Base-by-base conservation (phyloP, 148 eudicot genomes). In the Chenopodium suecicum region DNA sequence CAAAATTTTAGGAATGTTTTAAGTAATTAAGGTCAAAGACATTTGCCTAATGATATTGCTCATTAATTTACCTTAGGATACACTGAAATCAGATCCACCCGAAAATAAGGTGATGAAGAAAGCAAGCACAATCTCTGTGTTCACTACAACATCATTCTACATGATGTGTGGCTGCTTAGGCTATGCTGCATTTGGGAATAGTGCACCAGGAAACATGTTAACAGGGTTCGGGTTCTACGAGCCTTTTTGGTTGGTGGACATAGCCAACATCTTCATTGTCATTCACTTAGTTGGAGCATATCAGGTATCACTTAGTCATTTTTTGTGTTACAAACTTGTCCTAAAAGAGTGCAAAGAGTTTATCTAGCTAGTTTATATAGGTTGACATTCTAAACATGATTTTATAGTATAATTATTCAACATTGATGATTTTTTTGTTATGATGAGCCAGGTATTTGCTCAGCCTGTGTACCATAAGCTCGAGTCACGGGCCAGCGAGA, bases 111-210 rank as follows among this genome's bases (percentile, higher is more conserved):
- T 86, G 86, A 93, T 93, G 94, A 93, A 90, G 82, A 89, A 85
- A 86, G 97, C 94, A 2, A 91, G 87, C 65, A 25, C 65, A 17
- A 67, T 88, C 23, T 89, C 83, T 8, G 83, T 93, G 34, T 60
- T 78, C 9, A 86, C 89, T 19, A 90, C 97, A 32, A 90, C 97
- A 3, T 16, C 79, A 41, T 91, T 93, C 81, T 91, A 91, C 75
- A 87, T 90, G 86, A 79, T 90, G 93, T 91, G 97, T 84, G 97
- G 94, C 3, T 88, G 90, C 83, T 88, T 93, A 32, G 94, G 94
- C 11, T 93, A 91, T 78, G 97, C 93, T 31, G 97, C 93, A 22
- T 91, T 93, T 70, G 97, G 97, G 25, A 88, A 91, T 78, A 47
- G 81, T 60, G 93, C 97, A n/a, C 93, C 93, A 1, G 97, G 97